Conservation (phyloP, 1,284 basidiomycete species). For the Fomitopsis pinicola region DNA sequence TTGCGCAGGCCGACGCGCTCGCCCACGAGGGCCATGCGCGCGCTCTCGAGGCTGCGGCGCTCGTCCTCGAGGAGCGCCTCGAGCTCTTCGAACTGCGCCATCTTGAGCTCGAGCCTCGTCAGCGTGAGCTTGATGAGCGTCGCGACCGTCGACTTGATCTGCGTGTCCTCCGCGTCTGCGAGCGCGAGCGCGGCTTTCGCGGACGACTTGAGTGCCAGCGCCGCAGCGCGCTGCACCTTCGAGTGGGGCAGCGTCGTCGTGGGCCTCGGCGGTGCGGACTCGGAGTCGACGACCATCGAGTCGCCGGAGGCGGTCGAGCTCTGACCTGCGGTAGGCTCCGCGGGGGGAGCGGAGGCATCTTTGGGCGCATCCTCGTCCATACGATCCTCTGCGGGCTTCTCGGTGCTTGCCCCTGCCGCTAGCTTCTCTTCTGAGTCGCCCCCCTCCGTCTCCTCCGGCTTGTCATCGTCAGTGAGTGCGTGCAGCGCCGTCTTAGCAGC, state of each 20-base stretch:
- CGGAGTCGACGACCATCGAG: conserved; percentile 37
- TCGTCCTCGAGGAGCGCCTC: conserved; percentile 90
- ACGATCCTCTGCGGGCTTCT: conserved; percentile 15
- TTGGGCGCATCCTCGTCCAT: conserved; percentile 34
- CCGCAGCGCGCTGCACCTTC: conserved; percentile 76
- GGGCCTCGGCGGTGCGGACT: conserved; percentile 24
- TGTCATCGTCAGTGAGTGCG: conserved; percentile 63
- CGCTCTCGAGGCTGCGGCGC: conserved; percentile 67
- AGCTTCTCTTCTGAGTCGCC: conserved; percentile 27
- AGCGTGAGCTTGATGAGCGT: conserved; percentile 89
- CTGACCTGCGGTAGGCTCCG: neutral
- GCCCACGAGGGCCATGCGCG: conserved; percentile 60
- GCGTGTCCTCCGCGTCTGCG: conserved; percentile 81
- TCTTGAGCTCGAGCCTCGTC: conserved; percentile 91
- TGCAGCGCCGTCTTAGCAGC: conserved; percentile 90
- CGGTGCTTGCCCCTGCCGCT: conserved; percentile 17
- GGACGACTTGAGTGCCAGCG: conserved; percentile 84
- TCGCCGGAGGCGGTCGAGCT: conserved; percentile 7
- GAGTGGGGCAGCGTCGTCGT: conserved; percentile 58
- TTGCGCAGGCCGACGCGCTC: conserved; percentile 64
- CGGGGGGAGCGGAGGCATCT: conserved; percentile 12
- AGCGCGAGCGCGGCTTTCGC: conserved; percentile 83
- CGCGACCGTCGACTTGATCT: conserved; percentile 79
- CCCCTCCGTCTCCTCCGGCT: conserved; percentile 34
- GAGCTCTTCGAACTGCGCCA: conserved; percentile 87